Evolutionary conservation across 192 early-diverging fungal species (phyloP).

Genomic region (Podila verticillata): DNA sequence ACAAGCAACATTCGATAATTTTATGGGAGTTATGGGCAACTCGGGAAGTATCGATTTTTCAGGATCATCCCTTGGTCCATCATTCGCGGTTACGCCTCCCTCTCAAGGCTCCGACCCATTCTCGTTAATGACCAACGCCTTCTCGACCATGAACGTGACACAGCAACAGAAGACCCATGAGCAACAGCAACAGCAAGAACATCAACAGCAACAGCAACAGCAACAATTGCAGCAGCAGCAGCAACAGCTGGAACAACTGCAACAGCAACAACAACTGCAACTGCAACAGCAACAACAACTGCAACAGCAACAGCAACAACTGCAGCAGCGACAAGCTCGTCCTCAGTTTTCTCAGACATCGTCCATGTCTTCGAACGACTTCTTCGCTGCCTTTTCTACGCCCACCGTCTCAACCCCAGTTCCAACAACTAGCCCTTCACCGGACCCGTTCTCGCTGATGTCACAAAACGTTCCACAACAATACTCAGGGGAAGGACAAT

Average conservation of each 20-base stretch:
- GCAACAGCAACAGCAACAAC: neutral
- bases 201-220: neutral
- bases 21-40: slow-evolving; percentile 7
- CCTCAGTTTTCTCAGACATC: neutral
- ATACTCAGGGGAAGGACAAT: neutral
- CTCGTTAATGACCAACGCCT: slow-evolving; percentile 39
- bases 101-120: slow-evolving; percentile 27
- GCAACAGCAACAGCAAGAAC: slow-evolving; percentile 5
- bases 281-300: slow-evolving; percentile 4
- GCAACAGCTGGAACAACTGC: too few species aligned
- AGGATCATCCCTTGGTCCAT: neutral
- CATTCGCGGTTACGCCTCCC: slow-evolving; percentile 16
- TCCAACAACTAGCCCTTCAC: neutral
- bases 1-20: slow-evolving; percentile 28
- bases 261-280: too few species aligned
- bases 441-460: slow-evolving; percentile 26
- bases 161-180: neutral
- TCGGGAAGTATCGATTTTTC: neutral
- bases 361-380: slow-evolving; percentile 7
- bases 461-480: slow-evolving; percentile 5
- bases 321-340: neutral
- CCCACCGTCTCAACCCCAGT: neutral
- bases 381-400: slow-evolving; percentile 24
- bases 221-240: too few species aligned
- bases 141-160: slow-evolving; percentile 23